These are phyloP conservation scores for Coniochaeta sp. DNA, from an alignment of 2,329 filamentous ascomycete species.

Conservation along the genomic window DNA sequence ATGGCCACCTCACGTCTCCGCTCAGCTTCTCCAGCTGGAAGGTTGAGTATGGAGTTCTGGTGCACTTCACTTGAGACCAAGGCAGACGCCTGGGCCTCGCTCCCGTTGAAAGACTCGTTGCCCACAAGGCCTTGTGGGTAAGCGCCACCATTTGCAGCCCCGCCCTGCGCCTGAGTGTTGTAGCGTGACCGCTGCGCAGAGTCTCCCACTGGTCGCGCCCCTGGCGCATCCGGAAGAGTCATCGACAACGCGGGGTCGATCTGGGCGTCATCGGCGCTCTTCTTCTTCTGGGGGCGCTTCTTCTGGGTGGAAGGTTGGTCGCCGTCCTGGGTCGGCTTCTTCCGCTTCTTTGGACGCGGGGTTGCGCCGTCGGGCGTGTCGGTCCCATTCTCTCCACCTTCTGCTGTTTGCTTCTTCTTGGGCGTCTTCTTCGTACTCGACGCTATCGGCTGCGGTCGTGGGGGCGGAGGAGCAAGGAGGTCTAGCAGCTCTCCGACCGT, in stretches of 20 bases:
- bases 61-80: slow-evolving; percentile 11
- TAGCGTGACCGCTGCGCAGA: slow-evolving; percentile 10
- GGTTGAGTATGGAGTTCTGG: slow-evolving; percentile 26
- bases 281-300: slow-evolving; percentile 16
- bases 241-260: slow-evolving; percentile 7
- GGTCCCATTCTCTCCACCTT: slow-evolving; percentile 1
- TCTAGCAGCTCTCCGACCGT: slow-evolving; percentile 44
- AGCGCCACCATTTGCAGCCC: slow-evolving; percentile 1
- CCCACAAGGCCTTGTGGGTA: slow-evolving; percentile 13
- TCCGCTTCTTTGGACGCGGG: slow-evolving; percentile 13
- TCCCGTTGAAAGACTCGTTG: slow-evolving; percentile 7
- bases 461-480: slow-evolving; percentile 38
- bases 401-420: slow-evolving; percentile 11
- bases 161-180: slow-evolving; percentile 7
- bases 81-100: slow-evolving; percentile 10
- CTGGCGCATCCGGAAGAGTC: slow-evolving; percentile 15
- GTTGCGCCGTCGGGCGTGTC: neutral
- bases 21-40: slow-evolving; percentile 39
- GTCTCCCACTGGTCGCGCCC: slow-evolving; percentile 13
- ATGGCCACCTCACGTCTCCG: slow-evolving; percentile 41
- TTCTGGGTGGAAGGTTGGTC: slow-evolving; percentile 5
- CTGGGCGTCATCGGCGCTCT: slow-evolving; percentile 10
- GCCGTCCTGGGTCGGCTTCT: slow-evolving; percentile 2
- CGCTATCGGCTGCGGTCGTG: slow-evolving; percentile 19
- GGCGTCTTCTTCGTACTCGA: slow-evolving; percentile 16